Conservation (phyloP, 1,139 yeast genomes). For the Dujonia santamariae region DNA sequence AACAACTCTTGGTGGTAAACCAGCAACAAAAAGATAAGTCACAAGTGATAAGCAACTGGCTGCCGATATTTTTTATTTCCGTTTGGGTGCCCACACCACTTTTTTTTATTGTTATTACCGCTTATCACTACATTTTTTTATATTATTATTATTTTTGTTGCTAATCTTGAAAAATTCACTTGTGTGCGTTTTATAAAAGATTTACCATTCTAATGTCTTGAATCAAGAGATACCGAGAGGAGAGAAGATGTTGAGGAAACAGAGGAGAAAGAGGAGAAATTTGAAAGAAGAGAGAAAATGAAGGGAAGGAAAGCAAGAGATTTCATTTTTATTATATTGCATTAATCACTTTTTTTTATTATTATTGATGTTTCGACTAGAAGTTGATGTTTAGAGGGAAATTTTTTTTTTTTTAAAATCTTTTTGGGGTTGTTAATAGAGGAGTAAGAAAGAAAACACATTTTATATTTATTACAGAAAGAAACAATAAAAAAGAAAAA, state of each 20-base stretch:
- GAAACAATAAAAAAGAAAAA: slow-evolving; percentile 13
- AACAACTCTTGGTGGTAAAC: slow-evolving; percentile 43
- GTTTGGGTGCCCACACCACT: not conserved
- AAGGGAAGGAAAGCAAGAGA: slow-evolving; percentile 4
- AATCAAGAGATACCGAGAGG: slow-evolving; percentile 2
- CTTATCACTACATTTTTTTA: not conserved
- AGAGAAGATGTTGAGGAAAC: too few relatives aligned
- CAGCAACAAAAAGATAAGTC: slow-evolving; percentile 15
- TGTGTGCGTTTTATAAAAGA: slow-evolving; percentile 3
- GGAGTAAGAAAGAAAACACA: not conserved
- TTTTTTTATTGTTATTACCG: slow-evolving; percentile 2
- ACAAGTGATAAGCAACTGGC: not conserved
- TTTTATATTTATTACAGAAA: slow-evolving; percentile 12
- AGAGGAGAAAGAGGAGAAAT: not conserved
- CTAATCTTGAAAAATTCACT: slow-evolving; percentile 6
- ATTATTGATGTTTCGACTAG: slow-evolving; percentile 5
- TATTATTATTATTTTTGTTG: slow-evolving; percentile 7
- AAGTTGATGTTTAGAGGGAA: slow-evolving; percentile 3
- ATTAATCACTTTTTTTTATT: slow-evolving; percentile 19
- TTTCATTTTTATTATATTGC: slow-evolving; percentile 19
- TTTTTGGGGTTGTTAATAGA: slow-evolving; percentile 10
- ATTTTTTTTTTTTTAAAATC: slow-evolving; percentile 11
- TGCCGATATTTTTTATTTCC: not conserved
- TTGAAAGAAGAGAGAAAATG: not conserved
- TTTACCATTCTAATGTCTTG: slow-evolving; percentile 6